Conservation (phyloP, 176 grass and related monocot species). For the Avena eriantha region DNA sequence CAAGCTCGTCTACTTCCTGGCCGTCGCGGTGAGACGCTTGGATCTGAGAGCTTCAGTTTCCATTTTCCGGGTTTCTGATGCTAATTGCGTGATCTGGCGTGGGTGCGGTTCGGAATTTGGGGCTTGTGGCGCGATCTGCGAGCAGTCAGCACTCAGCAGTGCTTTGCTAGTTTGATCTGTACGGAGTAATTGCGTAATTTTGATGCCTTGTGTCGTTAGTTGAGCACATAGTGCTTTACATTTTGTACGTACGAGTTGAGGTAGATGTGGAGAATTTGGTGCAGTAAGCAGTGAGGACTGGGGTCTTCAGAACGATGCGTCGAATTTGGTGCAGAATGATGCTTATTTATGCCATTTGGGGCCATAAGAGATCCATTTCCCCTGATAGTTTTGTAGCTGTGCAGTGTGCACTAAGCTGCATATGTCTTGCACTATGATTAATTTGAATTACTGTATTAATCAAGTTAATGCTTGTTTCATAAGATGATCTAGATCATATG, state of each 20-base stretch:
- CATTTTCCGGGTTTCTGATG: background rate
- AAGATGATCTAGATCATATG: background rate
- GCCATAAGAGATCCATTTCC: background rate
- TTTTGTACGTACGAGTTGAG: conserved; percentile 22
- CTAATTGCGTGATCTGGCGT: conserved; percentile 9
- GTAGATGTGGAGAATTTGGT: background rate
- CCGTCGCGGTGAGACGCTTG: conserved; percentile 60
- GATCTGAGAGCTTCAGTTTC: background rate
- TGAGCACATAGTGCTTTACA: background rate
- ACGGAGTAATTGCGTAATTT: background rate
- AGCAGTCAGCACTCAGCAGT: background rate
- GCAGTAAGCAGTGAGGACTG: background rate
- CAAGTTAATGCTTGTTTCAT: background rate
- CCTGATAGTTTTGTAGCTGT: conserved; percentile 6
- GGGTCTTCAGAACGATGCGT: conserved; percentile 36
- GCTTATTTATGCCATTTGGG: background rate
- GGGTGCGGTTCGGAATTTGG: background rate
- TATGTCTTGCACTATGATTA: conserved; percentile 27
- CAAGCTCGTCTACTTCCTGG: conserved; percentile 97
- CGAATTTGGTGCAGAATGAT: background rate
- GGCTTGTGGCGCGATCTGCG: conserved; percentile 31
- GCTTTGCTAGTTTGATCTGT: background rate
- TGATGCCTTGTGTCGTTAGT: background rate
- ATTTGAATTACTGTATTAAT: conserved; percentile 13
- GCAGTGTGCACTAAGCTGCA: background rate